Percentiles rank a stretch among this genome's conserved stretches.
Evolutionary conservation across 805 yeast species (phyloP).

Genomic region (Saccharomycopsis sp.): DNA sequence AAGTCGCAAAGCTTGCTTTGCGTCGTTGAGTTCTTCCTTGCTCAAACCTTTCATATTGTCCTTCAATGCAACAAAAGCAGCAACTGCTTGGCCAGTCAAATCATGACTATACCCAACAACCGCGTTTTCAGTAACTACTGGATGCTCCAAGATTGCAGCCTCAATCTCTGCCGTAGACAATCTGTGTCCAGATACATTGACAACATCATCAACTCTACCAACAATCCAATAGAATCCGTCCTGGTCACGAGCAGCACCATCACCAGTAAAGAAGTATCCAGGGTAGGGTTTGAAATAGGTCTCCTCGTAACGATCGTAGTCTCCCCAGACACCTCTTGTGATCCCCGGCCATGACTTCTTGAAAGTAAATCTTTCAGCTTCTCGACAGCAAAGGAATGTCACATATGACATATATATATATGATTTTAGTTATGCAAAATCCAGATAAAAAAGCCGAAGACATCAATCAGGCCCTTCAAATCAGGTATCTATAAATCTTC

Average conservation of each 20-base stretch:
- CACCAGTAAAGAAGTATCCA: conserved; percentile 94
- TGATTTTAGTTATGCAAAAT: no score
- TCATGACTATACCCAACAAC: conserved; percentile 94
- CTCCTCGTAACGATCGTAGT: conserved; percentile 67
- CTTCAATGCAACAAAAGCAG: conserved; percentile 87
- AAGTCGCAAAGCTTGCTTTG: no score
- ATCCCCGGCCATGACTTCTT: conserved; percentile 88
- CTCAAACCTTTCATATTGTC: conserved; percentile 35
- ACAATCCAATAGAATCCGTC: conserved; percentile 97
- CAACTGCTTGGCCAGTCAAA: conserved; percentile 95
- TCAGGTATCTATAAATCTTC: no score
- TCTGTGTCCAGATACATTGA: conserved; percentile 96
- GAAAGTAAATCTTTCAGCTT: no score
- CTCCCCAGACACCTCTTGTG: conserved; percentile 76
- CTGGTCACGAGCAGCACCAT: conserved; percentile 95
- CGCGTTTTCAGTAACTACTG: conserved; percentile 83
- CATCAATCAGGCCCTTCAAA: no score
- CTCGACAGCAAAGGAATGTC: no score
- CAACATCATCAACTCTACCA: conserved; percentile 98
- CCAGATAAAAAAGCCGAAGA: no score
- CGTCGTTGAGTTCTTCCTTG: conserved; percentile 27
- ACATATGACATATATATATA: no score
- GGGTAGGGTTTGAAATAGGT: conserved; percentile 88
- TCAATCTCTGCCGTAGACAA: conserved; percentile 97
- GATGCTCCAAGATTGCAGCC: conserved; percentile 77